Base-by-base conservation (phyloP, 78 protist genomes). In the Paratrimastix pyriformis region DNA sequence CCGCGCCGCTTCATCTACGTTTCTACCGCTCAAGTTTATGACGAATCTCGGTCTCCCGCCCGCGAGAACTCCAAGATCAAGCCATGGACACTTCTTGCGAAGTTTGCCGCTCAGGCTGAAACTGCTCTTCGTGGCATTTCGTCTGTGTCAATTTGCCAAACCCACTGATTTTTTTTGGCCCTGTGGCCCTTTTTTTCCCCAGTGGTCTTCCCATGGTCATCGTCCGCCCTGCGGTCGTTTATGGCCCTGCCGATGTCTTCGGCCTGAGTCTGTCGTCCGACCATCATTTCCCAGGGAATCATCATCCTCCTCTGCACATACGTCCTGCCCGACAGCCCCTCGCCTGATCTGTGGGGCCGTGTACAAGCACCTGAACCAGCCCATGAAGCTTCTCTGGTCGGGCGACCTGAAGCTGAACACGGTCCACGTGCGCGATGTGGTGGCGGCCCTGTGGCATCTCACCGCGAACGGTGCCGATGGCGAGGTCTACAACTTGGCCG, bases 361-460 rank as follows among this genome's bases (percentile, higher is more conserved):
- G 54, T 94, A 94, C 87, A 77, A 88, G 77, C 40, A 57, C 24
- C 37, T 85, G n/a, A 76, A 29, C 71, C 94, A 94, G 74, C 76
- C 72, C 70, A 92, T 92, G 96, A 75, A 92, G 77, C 69, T 94
- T 65, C 82, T 92, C 26, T 92, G 93, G 93, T 35, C 50, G 26
- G 79, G 29, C 69, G 92, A 89, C 43, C 84, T 94, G 44, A 52
- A 72, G 37, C 59, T 87, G 60, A 84, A 91, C 85, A 94, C 98
- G 8, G 96, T 94, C 33, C 98, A 94, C 30, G 95, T 92, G 21
- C 15, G 5, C 3, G 98, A 94, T 80, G 98, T 92, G 6, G 75
- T 74, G 66, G 55, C 77, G 7, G 97, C 95, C 8, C 44, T 87
- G 50, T 86, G 88, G 89, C 75, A 71, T 54, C 38, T 88, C 35